Evolutionary conservation across 1,139 yeast species (phyloP).

Genomic region (Lodderomyces orthopsilosis): DNA sequence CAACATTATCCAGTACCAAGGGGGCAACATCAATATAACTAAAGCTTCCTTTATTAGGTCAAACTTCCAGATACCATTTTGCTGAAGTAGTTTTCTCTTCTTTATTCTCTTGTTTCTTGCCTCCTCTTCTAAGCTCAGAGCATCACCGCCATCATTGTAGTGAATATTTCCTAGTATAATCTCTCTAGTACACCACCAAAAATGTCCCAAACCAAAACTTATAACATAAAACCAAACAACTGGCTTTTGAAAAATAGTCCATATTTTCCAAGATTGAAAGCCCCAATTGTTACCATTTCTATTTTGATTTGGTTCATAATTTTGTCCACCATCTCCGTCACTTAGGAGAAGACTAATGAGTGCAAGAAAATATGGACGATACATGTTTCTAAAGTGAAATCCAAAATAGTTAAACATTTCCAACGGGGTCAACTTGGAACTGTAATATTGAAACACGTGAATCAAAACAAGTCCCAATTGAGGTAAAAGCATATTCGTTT

Average conservation of each 20-base stretch:
- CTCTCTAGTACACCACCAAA: conserved; percentile 38
- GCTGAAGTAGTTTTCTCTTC: conserved; percentile 13
- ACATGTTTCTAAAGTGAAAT: conserved; percentile 22
- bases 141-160: conserved; percentile 15
- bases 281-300: background rate
- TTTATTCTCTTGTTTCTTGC: conserved; percentile 15
- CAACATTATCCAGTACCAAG: conserved; percentile 37
- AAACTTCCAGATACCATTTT: conserved; percentile 11
- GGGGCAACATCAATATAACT: conserved; percentile 29
- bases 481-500: conserved; percentile 14
- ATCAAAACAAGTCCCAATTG: conserved; percentile 25
- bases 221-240: conserved; percentile 21
- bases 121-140: conserved; percentile 8
- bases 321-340: background rate
- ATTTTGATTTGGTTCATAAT: background rate
- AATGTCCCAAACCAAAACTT: conserved; percentile 28
- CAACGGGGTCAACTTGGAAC: conserved; percentile 30
- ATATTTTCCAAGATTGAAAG: background rate
- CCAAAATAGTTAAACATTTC: conserved; percentile 26
- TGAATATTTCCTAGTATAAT: conserved; percentile 21
- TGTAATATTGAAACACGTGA: conserved; percentile 27
- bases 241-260: background rate
- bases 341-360: conserved; percentile 18
- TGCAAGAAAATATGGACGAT: conserved; percentile 27
- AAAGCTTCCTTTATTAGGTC: conserved; percentile 17